Conservation (phyloP, 257 asterid genomes). For the Solanum commersonii region DNA sequence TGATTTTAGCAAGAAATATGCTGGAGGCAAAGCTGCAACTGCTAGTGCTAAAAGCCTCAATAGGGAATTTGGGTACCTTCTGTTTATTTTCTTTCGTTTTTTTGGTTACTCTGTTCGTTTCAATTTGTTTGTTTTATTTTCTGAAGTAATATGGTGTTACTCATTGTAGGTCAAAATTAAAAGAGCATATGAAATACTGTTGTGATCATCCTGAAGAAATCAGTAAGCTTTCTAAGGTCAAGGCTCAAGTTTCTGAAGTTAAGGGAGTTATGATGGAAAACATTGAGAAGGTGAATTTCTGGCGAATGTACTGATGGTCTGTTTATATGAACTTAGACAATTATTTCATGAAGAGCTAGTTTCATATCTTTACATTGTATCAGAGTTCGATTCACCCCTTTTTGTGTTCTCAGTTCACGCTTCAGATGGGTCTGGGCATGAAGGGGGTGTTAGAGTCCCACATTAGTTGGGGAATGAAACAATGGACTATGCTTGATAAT, state of each 20-base stretch:
- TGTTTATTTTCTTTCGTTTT: neutral
- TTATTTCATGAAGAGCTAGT: fast-evolving
- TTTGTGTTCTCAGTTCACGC: neutral
- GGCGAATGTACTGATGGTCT: neutral
- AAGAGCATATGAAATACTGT: slow-evolving; percentile 47
- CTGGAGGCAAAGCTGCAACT: slow-evolving; percentile 35
- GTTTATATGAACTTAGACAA: neutral
- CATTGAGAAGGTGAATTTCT: slow-evolving; percentile 35
- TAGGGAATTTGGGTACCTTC: slow-evolving; percentile 30
- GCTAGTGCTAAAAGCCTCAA: slow-evolving; percentile 35
- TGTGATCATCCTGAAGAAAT: slow-evolving; percentile 45
- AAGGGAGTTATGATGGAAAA: slow-evolving; percentile 59
- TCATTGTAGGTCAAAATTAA: slow-evolving; percentile 33
- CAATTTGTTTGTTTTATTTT: neutral
- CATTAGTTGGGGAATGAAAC: neutral
- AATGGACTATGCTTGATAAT: neutral
- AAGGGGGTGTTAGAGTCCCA: neutral
- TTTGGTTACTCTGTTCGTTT: neutral
- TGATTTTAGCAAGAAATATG: slow-evolving; percentile 36
- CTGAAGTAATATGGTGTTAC: neutral
- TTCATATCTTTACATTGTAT: neutral
- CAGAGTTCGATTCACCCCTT: neutral
- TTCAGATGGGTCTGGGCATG: neutral
- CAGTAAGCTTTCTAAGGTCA: slow-evolving; percentile 36
- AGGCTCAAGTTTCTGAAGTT: slow-evolving; percentile 47